Percentiles rank a stretch among this genome's conserved stretches.
These are phyloP conservation scores for Colletotrichum trifolii DNA, from an alignment of 2,329 filamentous ascomycete genomes.

Conservation along the genomic window DNA sequence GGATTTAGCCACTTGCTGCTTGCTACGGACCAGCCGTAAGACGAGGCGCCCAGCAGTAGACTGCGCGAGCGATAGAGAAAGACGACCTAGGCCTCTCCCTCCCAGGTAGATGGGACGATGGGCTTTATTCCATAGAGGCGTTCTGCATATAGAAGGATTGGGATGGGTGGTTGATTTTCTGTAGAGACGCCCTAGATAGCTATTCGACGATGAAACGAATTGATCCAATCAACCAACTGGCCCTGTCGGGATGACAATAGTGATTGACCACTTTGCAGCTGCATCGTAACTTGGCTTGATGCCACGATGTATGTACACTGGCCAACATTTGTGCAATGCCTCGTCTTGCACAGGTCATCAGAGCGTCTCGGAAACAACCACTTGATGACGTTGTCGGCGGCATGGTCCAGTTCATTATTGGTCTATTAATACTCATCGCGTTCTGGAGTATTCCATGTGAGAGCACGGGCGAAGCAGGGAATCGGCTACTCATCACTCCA, in stretches of 20 bases:
- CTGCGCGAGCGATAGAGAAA: conserved; percentile 6
- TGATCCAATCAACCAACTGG: neutral
- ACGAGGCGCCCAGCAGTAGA: neutral
- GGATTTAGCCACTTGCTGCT: neutral
- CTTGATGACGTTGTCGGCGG: no score
- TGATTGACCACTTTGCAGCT: neutral
- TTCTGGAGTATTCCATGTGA: no score
- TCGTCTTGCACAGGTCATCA: no score
- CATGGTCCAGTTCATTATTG: no score
- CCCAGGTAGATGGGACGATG: neutral
- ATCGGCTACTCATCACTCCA: no score
- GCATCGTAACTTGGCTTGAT: no score
- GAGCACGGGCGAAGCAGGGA: no score
- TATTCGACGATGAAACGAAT: conserved; percentile 31
- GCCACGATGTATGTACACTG: no score
- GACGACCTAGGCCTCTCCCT: neutral
- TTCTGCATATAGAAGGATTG: conserved; percentile 34
- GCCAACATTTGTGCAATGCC: no score
- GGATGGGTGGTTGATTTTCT: conserved; percentile 19
- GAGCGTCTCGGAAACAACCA: no score
- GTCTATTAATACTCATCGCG: no score
- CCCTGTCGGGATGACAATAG: neutral
- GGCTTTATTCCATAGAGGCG: conserved; percentile 30
- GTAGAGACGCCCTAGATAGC: conserved; percentile 29
- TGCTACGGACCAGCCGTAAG: neutral